These are phyloP conservation scores for Xanthoparmelia taractica DNA, from an alignment of 495 filamentous ascomycete species.

Conservation along the genomic window DNA sequence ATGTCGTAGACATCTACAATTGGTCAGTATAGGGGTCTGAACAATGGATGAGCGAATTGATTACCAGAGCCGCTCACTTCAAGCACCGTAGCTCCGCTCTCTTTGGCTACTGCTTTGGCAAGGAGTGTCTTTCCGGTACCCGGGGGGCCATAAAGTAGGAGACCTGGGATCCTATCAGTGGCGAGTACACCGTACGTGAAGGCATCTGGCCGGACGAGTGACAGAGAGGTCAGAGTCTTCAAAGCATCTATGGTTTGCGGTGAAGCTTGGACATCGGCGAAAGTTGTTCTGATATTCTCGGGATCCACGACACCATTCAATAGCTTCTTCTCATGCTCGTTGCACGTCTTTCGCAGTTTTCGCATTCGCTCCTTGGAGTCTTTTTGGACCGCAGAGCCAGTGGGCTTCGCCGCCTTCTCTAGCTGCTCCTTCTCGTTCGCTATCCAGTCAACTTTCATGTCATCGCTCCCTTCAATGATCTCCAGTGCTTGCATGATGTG, in stretches of 20 bases:
- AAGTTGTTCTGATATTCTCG: constrained; percentile 74
- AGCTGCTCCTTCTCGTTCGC: constrained; percentile 29
- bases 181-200: constrained; percentile 94
- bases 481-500: constrained; percentile 33
- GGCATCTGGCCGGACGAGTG: constrained; percentile 81
- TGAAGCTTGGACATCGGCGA: constrained; percentile 74
- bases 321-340: constrained; percentile 72
- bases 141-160: constrained; percentile 88
- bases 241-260: constrained; percentile 78
- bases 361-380: constrained; percentile 23
- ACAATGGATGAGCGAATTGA: neutral
- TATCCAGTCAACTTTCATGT: constrained; percentile 38
- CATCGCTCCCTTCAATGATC: constrained; percentile 41
- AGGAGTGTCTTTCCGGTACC: constrained; percentile 94
- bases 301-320: constrained; percentile 75
- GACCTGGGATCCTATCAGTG: constrained; percentile 80
- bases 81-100: constrained; percentile 81
- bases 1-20: constrained; percentile 79
- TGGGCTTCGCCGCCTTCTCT: neutral
- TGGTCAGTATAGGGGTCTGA: constrained; percentile 43
- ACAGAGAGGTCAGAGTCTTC: constrained; percentile 82
- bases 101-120: constrained; percentile 91
- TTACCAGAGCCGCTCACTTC: constrained; percentile 53
- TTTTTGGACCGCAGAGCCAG: constrained; percentile 20
- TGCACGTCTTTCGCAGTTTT: constrained; percentile 49